Percentiles rank a stretch among this genome's conserved stretches.
Evolutionary conservation across 2,329 filamentous ascomycete species (phyloP).

Genomic region (Nigrospora oryzae): DNA sequence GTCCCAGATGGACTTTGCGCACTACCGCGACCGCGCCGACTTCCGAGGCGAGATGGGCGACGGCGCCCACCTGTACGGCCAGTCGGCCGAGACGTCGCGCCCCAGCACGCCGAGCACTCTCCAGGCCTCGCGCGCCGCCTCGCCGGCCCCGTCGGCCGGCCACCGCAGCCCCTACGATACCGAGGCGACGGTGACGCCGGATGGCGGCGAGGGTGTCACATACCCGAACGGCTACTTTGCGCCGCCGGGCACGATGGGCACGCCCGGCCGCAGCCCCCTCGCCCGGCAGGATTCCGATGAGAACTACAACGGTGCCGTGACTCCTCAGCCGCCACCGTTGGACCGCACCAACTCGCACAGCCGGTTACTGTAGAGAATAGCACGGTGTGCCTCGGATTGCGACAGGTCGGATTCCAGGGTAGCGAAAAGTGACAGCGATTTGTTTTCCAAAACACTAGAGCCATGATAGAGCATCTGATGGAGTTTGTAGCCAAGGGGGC

Average conservation of each 20-base stretch:
- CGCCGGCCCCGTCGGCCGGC: background rate
- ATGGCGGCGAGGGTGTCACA: background rate
- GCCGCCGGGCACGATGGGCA: background rate
- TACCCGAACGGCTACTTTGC: constrained; percentile 1
- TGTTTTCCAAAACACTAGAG: no score
- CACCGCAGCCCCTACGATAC: background rate
- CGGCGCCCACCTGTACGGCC: constrained; percentile 52
- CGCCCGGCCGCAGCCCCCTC: constrained; percentile 1
- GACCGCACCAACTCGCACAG: background rate
- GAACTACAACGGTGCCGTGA: background rate
- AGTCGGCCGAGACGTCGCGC: constrained; percentile 41
- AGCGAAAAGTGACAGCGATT: no score
- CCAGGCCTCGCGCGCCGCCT: constrained; percentile 4
- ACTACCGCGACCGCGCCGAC: constrained; percentile 79
- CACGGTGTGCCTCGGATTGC: no score
- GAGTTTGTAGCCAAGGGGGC: no score
- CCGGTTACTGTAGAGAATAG: background rate
- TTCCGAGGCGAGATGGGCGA: constrained; percentile 79
- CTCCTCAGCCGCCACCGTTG: background rate
- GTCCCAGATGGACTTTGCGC: constrained; percentile 74
- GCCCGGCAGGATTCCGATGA: background rate
- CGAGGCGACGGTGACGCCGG: background rate
- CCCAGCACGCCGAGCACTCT: constrained; percentile 49
- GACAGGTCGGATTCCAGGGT: no score
- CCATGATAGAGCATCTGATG: no score